phyloP scores from a whole-genome alignment of 202 grass and related monocot species.

The Schoenoplectus triqueter region DNA sequence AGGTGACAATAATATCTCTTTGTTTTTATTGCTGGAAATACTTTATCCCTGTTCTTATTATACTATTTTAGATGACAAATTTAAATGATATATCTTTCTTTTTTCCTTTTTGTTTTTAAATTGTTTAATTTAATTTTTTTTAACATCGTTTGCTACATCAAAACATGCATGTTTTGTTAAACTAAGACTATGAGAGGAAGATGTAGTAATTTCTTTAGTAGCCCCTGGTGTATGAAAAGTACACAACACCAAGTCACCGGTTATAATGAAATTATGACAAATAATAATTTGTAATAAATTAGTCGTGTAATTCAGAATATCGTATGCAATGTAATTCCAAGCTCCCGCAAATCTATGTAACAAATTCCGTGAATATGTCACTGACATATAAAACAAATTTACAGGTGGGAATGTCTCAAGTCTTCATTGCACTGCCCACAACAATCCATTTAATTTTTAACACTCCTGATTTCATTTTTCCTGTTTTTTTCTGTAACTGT shows the following conservation, averaged over 20 bases:
- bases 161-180: neutral
- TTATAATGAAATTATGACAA: neutral
- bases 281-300: neutral
- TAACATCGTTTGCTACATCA: too few species aligned
- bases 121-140: too few species aligned
- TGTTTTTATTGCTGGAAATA: too few species aligned
- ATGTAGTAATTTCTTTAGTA: neutral
- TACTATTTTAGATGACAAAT: too few species aligned
- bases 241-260: neutral
- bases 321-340: neutral
- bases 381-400: neutral
- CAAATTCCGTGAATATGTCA: neutral
- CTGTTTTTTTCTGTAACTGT: neutral
- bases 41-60: too few species aligned
- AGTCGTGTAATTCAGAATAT: neutral
- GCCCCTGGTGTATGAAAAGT: neutral
- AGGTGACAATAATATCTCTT: too few species aligned
- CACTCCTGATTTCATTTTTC: neutral
- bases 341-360: neutral
- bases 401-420: neutral
- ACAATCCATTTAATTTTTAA: neutral
- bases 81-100: too few species aligned
- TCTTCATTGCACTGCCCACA: neutral
- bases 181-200: neutral
- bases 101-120: too few species aligned